phyloP scores from a whole-genome alignment of 495 filamentous ascomycete genomes.

The Penicillium antarcticum region DNA sequence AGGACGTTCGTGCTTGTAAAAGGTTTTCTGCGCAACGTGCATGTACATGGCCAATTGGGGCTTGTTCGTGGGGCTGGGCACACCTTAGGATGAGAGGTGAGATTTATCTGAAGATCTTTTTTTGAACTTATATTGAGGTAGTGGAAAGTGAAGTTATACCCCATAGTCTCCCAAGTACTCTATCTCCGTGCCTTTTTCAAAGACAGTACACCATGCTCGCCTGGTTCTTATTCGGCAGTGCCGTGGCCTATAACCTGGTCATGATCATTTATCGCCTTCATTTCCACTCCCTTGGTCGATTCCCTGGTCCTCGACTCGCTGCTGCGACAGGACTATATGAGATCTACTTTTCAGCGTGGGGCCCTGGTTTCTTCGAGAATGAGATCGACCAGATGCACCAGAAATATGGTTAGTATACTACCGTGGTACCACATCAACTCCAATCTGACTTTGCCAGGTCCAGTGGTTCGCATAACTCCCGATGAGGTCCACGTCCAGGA shows the following conservation, averaged over 20 bases:
- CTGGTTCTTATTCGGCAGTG: conserved; percentile 22
- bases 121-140: not conserved
- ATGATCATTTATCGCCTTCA: conserved; percentile 31
- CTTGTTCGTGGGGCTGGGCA: not conserved
- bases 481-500: conserved; percentile 24
- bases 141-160: not conserved
- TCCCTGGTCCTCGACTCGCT: conserved; percentile 46
- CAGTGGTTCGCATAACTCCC: conserved; percentile 26
- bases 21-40: conserved; percentile 3
- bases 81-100: not conserved
- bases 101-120: not conserved
- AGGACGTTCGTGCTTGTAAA: not conserved
- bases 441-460: conserved; percentile 12
- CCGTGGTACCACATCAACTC: not conserved
- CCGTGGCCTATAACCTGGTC: conserved; percentile 20
- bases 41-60: not conserved
- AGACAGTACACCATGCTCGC: conserved; percentile 17
- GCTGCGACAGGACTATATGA: conserved; percentile 44
- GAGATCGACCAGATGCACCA: conserved; percentile 44
- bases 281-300: conserved; percentile 36
- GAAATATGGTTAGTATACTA: conserved; percentile 25
- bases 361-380: conserved; percentile 34
- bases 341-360: conserved; percentile 43
- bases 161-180: too few species aligned
- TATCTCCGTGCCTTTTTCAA: not conserved